Base-by-base conservation (phyloP, 1,284 basidiomycete genomes). In the Irpex sp. region DNA sequence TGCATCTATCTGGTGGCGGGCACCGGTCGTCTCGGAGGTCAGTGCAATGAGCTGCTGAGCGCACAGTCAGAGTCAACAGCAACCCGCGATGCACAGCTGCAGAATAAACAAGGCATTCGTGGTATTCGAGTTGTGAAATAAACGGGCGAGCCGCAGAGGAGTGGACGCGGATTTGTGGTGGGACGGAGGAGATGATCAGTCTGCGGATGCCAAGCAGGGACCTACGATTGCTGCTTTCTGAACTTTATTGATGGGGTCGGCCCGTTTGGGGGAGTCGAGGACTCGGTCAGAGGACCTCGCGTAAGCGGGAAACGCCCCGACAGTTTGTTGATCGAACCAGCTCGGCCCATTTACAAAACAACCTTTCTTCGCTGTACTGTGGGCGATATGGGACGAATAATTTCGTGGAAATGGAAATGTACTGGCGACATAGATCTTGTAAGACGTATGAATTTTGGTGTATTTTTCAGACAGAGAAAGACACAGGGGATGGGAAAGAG, bases 301-400 rank as follows among this genome's bases (percentile, higher is more conserved):
- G 61, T 62, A 59, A 62, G 61, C 61, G 61, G 61, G 56, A 58
- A 54, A 56, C 61, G 21, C 10, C 33, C 61, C 61, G 61, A 19
- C 28, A 8, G 47, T 35, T 35, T 37, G n/a, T 58, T 37, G 49
- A 37, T 59, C 58, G 57, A 58, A 23, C 57, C 18, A 48, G 57
- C 21, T 36, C 23, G 21, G 37, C 57, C 48, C 49, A 23, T 33
- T 28, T 33, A 19, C 28, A 37, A 39, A 52, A 23, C 16, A 54
- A 45, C 39, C 39, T 45, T 45, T 45, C 39, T 45, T 45, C 39
- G 39, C 39, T 14, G n/a, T 45, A 45, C n/a, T 16, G 39, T 12
- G 12, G 12, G 14, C 39, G n/a, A n/a, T 45, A 8, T 9, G 12
- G 2, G n/a, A n/a, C 14, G n/a, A 1, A 45, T 12, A 45, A 45